Evolutionary conservation across 345 rosid species (phyloP), one percentile per base, ranked within the genome.

Genomic region (Rhodomyrtus tomentosa): DNA sequence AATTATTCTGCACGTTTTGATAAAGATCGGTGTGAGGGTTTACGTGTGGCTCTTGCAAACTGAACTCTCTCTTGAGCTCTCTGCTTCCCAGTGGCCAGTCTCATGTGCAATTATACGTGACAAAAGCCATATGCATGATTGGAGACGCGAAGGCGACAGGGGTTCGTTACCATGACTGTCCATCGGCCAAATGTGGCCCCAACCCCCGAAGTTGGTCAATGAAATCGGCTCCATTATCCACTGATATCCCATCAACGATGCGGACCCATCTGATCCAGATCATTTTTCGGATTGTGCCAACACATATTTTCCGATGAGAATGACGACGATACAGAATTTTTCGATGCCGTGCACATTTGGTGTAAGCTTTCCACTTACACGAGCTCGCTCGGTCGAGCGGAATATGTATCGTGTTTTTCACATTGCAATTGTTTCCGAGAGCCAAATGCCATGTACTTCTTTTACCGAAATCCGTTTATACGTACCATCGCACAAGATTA

Each of bases 231-330:
- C 45, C 79, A 10, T 36, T 68, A 68, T 36, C 25, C 21, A 68
- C 45, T 36, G 79, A 68, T 9, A 27, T 9, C 2, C 5, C 55
- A 53, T 49, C 50, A 50, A n/a, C 11, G 24, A 1, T 8, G 10
- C 36, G 82, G 82, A 25, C 55, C 82, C 85, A 82, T 72, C 86
- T 83, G 50, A 86, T 79, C 88, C 89, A 91, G 88, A 89, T 88
- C 83, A 88, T 86, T 55, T 55, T 81, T 50, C 21, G 82, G 42
- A 29, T 68, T 12, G 25, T 9, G 79, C 45, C 45, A 68, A 5
- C 79, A 9, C 45, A 18, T 36, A n/a, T 25, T 42, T 56, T 56
- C 50, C 52, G 84, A 82, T 82, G 48, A 55, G 84, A 82, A 82
- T 14, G 53, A 27, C 79, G 20, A 36, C 79, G 45, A 68, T 68